Evolutionary conservation across 2,329 filamentous ascomycete species (phyloP).

Genomic region (Pseudogymnoascus sp.): DNA sequence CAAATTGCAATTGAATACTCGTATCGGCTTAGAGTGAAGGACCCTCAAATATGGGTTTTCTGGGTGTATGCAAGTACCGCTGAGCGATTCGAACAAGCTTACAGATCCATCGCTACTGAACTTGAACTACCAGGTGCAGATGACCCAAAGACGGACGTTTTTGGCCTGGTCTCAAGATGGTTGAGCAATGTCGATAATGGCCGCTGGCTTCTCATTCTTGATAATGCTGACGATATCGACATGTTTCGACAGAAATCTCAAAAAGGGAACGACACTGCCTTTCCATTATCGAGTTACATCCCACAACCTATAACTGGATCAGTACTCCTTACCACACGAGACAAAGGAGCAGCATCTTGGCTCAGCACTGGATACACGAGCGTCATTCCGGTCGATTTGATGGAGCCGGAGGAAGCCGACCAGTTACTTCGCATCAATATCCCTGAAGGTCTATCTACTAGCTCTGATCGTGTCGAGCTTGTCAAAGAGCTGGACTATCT

Average conservation of each 20-base stretch:
- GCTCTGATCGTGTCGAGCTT: slow-evolving; percentile 9
- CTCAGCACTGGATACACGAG: background rate
- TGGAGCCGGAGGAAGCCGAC: background rate
- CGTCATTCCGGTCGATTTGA: background rate
- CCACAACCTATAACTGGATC: slow-evolving; percentile 10
- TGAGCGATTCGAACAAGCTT: slow-evolving; percentile 16
- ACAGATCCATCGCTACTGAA: slow-evolving; percentile 15
- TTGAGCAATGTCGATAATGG: slow-evolving; percentile 14
- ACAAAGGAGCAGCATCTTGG: background rate
- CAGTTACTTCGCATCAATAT: slow-evolving; percentile 7
- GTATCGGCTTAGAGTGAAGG: slow-evolving; percentile 10
- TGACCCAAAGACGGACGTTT: slow-evolving; percentile 16
- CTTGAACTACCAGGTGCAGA: slow-evolving; percentile 13
- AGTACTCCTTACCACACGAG: slow-evolving; percentile 10
- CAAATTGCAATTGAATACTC: slow-evolving; percentile 20
- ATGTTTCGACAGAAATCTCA: no score
- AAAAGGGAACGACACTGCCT: slow-evolving; percentile 12
- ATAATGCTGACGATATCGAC: slow-evolving; percentile 22
- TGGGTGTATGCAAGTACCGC: slow-evolving; percentile 17
- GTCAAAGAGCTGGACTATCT: slow-evolving; percentile 21
- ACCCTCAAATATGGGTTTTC: slow-evolving; percentile 14
- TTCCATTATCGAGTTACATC: background rate
- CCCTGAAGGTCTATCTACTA: background rate
- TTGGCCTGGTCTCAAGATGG: slow-evolving; percentile 16
- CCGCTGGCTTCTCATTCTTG: slow-evolving; percentile 20